These are phyloP conservation scores for Diplosphaera chodatii DNA, from an alignment of 139 green algal genomes.

Conservation along the genomic window DNA sequence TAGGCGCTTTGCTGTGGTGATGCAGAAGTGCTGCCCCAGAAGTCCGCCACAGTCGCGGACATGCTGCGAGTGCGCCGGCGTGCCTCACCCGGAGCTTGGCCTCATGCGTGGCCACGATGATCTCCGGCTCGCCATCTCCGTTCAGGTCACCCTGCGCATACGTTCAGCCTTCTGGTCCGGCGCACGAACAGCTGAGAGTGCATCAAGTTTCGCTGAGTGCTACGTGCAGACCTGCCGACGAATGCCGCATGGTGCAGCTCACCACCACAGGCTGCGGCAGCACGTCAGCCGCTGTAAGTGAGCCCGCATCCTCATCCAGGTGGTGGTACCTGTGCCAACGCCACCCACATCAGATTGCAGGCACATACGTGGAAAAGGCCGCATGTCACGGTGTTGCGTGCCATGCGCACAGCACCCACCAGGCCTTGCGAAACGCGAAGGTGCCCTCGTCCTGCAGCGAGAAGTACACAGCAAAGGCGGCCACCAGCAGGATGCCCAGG, in stretches of 20 bases:
- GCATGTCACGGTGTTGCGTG: background rate
- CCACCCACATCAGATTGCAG: background rate
- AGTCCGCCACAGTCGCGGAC: background rate
- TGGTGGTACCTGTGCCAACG: constrained; percentile 39
- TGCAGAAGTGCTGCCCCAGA: background rate
- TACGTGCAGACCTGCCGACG: background rate
- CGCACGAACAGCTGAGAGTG: background rate
- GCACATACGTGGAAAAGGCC: background rate
- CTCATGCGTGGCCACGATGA: constrained; percentile 70
- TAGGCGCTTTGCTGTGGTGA: background rate
- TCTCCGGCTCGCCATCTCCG: constrained; percentile 84
- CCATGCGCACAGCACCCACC: constrained; percentile 33
- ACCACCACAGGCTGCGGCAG: constrained; percentile 21
- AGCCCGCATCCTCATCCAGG: constrained; percentile 11
- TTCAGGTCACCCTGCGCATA: constrained; percentile 84
- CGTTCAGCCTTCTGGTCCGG: too few species aligned
- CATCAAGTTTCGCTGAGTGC: background rate
- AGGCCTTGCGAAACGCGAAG: constrained; percentile 82
- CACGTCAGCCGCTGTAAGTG: background rate
- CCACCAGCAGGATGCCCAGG: constrained; percentile 70
- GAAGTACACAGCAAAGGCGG: constrained; percentile 67
- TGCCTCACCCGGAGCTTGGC: constrained; percentile 58
- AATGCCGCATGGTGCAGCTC: background rate
- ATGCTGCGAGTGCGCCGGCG: background rate
- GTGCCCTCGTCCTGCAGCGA: constrained; percentile 72